phyloP scores from a whole-genome alignment of 495 filamentous ascomycete genomes.

The Cercophora samala region DNA sequence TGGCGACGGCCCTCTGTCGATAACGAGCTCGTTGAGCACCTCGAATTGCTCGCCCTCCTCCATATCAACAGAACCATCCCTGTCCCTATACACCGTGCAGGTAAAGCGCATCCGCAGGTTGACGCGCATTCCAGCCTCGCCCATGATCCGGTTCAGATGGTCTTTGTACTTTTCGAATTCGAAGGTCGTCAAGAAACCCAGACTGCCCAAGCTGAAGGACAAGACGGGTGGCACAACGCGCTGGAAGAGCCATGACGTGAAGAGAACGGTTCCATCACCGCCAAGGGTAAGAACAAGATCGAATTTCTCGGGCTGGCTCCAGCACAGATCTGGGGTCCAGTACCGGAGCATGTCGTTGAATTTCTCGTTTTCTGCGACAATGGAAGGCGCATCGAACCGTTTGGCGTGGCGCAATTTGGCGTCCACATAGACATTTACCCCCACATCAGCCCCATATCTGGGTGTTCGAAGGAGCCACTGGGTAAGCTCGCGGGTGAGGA shows the following conservation, averaged over 20 bases:
- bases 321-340: constrained; percentile 94
- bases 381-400: constrained; percentile 73
- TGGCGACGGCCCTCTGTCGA: constrained; percentile 93
- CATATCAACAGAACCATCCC: constrained; percentile 48
- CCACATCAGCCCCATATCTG: constrained; percentile 70
- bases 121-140: constrained; percentile 87
- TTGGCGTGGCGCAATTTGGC: constrained; percentile 81
- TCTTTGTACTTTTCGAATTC: constrained; percentile 79
- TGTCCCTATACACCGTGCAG: constrained; percentile 80
- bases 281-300: constrained; percentile 90
- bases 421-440: constrained; percentile 92
- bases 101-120: constrained; percentile 97
- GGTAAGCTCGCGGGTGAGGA: constrained; percentile 78
- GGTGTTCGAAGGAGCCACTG: constrained; percentile 83
- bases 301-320: constrained; percentile 82
- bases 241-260: constrained; percentile 92
- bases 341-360: constrained; percentile 79
- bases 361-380: constrained; percentile 66
- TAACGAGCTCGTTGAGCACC: constrained; percentile 95
- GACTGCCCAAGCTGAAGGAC: constrained; percentile 81
- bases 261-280: constrained; percentile 88
- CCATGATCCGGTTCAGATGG: constrained; percentile 81
- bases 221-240: constrained; percentile 86
- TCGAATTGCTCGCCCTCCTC: constrained; percentile 85
- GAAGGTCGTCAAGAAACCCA: constrained; percentile 92